Conservation (phyloP, 768 basidiomycete genomes). For the Mrakia gelida region DNA sequence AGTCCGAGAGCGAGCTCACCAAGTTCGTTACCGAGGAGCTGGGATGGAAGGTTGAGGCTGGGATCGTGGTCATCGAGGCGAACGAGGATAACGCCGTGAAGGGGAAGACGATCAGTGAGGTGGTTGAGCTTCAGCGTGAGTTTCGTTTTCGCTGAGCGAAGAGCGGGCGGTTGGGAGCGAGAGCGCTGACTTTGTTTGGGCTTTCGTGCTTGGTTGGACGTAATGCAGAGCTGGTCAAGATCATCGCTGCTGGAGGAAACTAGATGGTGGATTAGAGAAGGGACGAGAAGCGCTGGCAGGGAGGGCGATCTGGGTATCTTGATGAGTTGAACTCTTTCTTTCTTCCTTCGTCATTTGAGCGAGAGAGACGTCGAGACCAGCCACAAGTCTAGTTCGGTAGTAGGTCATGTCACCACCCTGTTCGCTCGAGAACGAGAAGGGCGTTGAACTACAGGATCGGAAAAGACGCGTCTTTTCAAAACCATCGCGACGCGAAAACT, state of each 20-base stretch:
- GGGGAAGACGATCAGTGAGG: slow-evolving; percentile 45
- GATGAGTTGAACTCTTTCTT: not conserved
- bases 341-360: not conserved
- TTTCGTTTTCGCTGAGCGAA: slow-evolving; percentile 17
- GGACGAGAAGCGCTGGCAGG: not conserved
- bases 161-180: not conserved
- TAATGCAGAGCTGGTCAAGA: slow-evolving; percentile 43
- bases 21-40: slow-evolving; percentile 37
- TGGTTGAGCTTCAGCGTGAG: slow-evolving; percentile 45
- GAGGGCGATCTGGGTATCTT: not conserved
- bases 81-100: slow-evolving; percentile 48
- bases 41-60: slow-evolving; percentile 44
- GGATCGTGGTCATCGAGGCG: slow-evolving; percentile 42
- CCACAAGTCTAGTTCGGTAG: no score
- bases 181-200: not conserved
- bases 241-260: slow-evolving; percentile 41
- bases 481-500: no score
- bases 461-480: no score
- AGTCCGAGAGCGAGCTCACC: slow-evolving; percentile 33
- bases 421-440: no score
- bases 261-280: not conserved
- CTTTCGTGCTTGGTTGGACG: not conserved
- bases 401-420: no score
- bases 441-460: no score
- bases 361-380: no score